Conservation (phyloP, 805 yeast genomes). For the Suhomyces sp. region DNA sequence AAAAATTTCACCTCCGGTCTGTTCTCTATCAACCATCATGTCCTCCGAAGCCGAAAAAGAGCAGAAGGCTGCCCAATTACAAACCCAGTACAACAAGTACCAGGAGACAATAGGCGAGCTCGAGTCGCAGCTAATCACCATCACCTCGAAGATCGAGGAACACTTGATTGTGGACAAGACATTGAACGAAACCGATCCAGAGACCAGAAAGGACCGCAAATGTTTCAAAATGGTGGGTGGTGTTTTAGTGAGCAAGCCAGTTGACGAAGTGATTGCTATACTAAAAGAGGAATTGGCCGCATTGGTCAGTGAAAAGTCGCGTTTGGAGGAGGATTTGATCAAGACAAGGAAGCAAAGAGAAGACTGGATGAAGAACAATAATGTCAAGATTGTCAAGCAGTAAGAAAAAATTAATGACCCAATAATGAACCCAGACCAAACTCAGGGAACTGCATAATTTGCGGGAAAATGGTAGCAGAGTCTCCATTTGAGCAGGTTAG, state of each 20-base stretch:
- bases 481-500: background rate
- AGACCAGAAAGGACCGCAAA: conserved; percentile 51
- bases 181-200: conserved; percentile 32
- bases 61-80: conserved; percentile 40
- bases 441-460: background rate
- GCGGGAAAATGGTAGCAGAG: background rate
- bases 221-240: conserved; percentile 95
- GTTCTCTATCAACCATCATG: background rate
- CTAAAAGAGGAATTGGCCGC: conserved; percentile 50
- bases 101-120: conserved; percentile 39
- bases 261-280: conserved; percentile 68
- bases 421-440: too few species aligned
- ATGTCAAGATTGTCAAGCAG: conserved; percentile 40
- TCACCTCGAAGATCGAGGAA: conserved; percentile 38
- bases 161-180: conserved; percentile 42
- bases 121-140: conserved; percentile 34
- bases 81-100: conserved; percentile 38
- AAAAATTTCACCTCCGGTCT: background rate
- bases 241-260: conserved; percentile 78
- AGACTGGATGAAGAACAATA: conserved; percentile 39
- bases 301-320: conserved; percentile 20
- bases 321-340: conserved; percentile 24
- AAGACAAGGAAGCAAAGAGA: conserved; percentile 32
- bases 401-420: background rate
- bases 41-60: conserved; percentile 10